Evolutionary conservation across 1,284 basidiomycete species (phyloP), one percentile per base, ranked within the genome.

Genomic region (Fomitiporia mediterranea): DNA sequence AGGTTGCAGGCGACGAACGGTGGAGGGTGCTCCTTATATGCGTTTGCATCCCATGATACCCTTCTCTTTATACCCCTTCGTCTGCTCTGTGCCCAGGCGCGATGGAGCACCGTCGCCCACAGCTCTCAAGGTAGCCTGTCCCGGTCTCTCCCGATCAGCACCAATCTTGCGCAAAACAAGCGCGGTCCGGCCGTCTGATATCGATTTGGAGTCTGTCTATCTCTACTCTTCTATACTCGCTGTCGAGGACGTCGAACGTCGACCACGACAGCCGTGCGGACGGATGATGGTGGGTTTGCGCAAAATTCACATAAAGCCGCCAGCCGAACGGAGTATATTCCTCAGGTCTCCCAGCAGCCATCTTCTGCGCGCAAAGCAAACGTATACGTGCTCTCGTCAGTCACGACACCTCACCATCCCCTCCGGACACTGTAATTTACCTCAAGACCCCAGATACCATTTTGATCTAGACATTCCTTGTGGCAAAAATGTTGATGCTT

Each of bases 71-170:
- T 32, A 51, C 28, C 40, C 37, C 35, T 15, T 51, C 21, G 40
- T 35, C 28, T 21, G 19, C 40, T 43, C 25, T 9, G n/a, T 30
- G 39, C 50, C 38, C 39, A 37, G n/a, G 50, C 35, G 27, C 27
- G 11, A 39, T 52, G 50, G 50, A 52, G 43, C 39, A 42, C 42
- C n/a, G 19, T 40, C 27, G 8, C n/a, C 25, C 21, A 40, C 15
- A n/a, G n/a, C 4, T 27, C 25, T 27, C 38, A 15, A 32, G 27
- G 13, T 5, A 21, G 13, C 21, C 8, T 17, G n/a, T 23, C 38
- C 50, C 50, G 50, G 50, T 51, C 50, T 51, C 37, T 51, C 50
- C 50, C 50, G 50, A 51, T 15, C 27, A 38, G 34, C 23, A 46
- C 44, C 6, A 11, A 15, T 27, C 40, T 11, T 44, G 28, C 25